Evolutionary conservation across 2,329 filamentous ascomycete genomes (phyloP).

Genomic region (Drechslerella coelobrocha): DNA sequence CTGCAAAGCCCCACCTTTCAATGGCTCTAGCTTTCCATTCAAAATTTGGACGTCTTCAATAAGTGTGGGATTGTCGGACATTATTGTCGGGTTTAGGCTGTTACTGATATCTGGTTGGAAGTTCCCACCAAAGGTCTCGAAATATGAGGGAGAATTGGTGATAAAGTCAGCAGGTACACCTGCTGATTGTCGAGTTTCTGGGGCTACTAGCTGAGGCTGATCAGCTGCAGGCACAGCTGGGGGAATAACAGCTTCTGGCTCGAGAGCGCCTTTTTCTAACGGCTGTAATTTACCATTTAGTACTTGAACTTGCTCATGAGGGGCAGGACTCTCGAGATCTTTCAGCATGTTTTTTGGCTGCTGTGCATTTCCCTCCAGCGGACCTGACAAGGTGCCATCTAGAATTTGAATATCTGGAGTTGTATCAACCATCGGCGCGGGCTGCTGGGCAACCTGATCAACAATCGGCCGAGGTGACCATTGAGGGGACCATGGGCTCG

Average conservation of each 20-base stretch:
- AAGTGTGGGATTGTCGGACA: too few species aligned
- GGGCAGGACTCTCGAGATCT: conserved; percentile 7
- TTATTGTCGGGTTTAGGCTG: too few species aligned
- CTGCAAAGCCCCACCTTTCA: conserved; percentile 14
- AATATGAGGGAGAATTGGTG: too few species aligned
- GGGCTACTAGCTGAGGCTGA: too few species aligned
- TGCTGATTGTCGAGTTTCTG: too few species aligned
- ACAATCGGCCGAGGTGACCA: background rate
- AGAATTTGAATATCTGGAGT: background rate
- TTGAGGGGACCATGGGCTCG: background rate
- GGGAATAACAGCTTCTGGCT: background rate
- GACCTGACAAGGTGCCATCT: background rate
- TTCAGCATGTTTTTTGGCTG: background rate
- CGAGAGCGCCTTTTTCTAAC: background rate
- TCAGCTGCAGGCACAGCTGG: too few species aligned
- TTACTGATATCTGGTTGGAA: conserved; percentile 10
- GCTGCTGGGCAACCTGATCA: background rate
- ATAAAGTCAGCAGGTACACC: too few species aligned
- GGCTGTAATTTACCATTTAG: too few species aligned
- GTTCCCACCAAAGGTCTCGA: background rate
- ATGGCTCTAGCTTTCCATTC: background rate
- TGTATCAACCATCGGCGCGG: background rate
- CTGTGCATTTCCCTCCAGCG: conserved; percentile 5
- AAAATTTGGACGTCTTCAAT: conserved; percentile 7
- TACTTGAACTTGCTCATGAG: background rate